Conservation (phyloP, 371 early-diverging fungal species). For the Mucor indicus region DNA sequence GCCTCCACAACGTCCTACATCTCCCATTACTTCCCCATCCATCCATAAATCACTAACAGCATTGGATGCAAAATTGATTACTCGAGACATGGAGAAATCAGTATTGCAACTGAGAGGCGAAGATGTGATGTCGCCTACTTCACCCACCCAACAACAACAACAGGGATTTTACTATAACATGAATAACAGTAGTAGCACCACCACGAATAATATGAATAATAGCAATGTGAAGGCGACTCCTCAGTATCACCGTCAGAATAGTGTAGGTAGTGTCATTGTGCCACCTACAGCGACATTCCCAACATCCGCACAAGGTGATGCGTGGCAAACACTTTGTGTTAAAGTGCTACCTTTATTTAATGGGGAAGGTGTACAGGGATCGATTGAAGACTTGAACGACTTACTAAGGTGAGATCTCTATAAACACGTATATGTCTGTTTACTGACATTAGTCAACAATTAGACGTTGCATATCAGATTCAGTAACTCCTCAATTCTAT, state of each 20-base stretch:
- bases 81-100: conserved; percentile 53
- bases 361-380: conserved; percentile 78
- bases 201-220: not conserved
- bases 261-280: conserved; percentile 24
- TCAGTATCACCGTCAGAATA: conserved; percentile 34
- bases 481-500: conserved; percentile 42
- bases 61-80: conserved; percentile 63
- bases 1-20: conserved; percentile 39
- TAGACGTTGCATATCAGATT: conserved; percentile 61
- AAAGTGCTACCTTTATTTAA: conserved; percentile 83
- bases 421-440: not conserved
- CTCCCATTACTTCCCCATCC: conserved; percentile 39
- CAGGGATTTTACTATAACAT: conserved; percentile 16
- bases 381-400: conserved; percentile 83
- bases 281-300: not conserved
- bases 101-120: conserved; percentile 28
- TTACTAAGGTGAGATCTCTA: conserved; percentile 55
- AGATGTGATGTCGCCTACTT: conserved; percentile 32
- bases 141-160: conserved; percentile 19
- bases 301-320: conserved; percentile 45
- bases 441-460: not conserved
- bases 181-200: not conserved
- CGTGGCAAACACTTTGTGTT: conserved; percentile 73
- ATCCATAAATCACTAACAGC: conserved; percentile 54
- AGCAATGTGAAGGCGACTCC: conserved; percentile 5